Base-by-base conservation (phyloP, 768 basidiomycete species). In the Rhizopogon vulgaris region DNA sequence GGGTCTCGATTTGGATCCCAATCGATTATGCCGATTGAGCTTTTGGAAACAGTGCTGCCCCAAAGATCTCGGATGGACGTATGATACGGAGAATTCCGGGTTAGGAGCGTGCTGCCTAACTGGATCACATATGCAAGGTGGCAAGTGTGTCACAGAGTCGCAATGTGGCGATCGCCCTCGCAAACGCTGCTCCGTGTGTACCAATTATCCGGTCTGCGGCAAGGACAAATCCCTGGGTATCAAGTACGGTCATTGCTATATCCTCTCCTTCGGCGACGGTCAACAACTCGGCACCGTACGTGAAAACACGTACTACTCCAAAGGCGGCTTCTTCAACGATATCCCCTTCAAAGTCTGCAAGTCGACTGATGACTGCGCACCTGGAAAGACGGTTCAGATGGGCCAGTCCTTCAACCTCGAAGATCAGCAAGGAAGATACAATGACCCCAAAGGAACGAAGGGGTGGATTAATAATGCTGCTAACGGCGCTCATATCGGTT, bases 81-180 rank as follows among this genome's bases (percentile, higher is more conserved):
- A 30, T 9, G 3, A 30, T 30, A 22, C 22, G 3, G 22, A 1
- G 22, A 22, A 1, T 3, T 1, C 22, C 22, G 22, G 22, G 22
- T 22, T 22, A 3, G 28, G 28, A 30, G 28, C 2, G 32, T 34
- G 32, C 32, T 34, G 32, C 10, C 32, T 10, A 11, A 34, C 12
- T 34, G 32, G 32, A 34, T 11, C 10, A 34, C 32, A 34, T 10
- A 12, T 34, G 12, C 32, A 34, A 34, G 32, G 11, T 12, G 32
- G 32, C 11, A 10, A 34, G 32, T 70, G 14, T 70, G 69, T 10
- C 70, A 68, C 10, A 69, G 60, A 38, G 69, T 71, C 18, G 62
- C 64, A 2, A 69, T 72, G 58, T 69, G 71, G 40, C 70, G 70
- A 5, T 34, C 10, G 32, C 11, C 10, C 10, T 34, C 11, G 12